Base-by-base conservation (phyloP, 306 rosid species). In the Rosa persica region DNA sequence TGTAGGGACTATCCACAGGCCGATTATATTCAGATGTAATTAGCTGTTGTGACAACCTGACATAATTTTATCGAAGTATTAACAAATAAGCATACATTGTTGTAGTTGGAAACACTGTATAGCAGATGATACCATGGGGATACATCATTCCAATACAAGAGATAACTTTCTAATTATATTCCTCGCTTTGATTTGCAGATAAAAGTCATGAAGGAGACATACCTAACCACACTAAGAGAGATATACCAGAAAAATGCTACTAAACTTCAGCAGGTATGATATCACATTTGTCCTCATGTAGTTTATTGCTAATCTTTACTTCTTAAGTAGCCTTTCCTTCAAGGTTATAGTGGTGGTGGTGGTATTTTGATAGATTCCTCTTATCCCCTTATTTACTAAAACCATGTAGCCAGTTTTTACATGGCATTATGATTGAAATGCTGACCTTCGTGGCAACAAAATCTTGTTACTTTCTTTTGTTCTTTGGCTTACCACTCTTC, bases 211-310 rank as follows among this genome's bases (percentile, higher is more conserved):
- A 92, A 83, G 89, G 93, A 89, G 44, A 44, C 16, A 51, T 86
- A 91, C 86, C 75, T 84, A 12, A 68, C 88, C 39, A 93, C 91
- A 49, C 30, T 95, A 69, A 87, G 3, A 70, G 98, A 91, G 43
- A 67, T 92, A 85, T 83, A 83, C 81, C 90, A 87, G 60, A 88
- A 82, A 86, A 44, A 88, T 84, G 79, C 86, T 75, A 5, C 75
- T 36, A 89, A 83, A 86, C 68, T 90, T 68, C 87, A 87, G 78
- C 92, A 85, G 95, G 98, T 92, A 86, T 74, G 85, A 75, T 54
- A 38, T 72, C 74, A 49, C 1, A 2, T 12, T 77, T 49, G 51
- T 57, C 70, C 5, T 34, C 30, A 38, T 70, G 51, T 22, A 27
- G 68, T 62, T 55, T 51, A 20, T 70, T 46, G 47, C 43, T 65